Conservation (phyloP, 352 stramenopile genomes). For the Pythium myriotylum region DNA sequence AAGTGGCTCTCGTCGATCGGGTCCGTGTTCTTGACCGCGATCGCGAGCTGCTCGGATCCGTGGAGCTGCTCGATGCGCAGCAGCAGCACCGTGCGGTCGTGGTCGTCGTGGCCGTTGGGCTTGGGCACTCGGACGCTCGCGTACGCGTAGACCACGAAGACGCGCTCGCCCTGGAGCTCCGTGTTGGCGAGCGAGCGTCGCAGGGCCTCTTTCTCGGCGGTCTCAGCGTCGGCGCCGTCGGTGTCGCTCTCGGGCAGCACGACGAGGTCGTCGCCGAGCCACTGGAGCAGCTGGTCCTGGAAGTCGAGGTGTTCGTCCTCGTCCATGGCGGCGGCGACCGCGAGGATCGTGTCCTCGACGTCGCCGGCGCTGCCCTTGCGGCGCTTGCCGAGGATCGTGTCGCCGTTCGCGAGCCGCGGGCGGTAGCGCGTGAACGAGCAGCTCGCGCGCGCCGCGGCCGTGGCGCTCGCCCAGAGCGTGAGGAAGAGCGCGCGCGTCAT, state of each 20-base stretch:
- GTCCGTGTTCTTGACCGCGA: conserved; percentile 73
- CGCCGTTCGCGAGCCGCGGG: conserved; percentile 16
- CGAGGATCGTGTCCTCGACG: conserved; percentile 23
- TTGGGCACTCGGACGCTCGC: conserved; percentile 36
- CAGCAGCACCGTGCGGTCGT: conserved; percentile 50
- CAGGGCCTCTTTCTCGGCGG: conserved; percentile 14
- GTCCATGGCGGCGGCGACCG: conserved; percentile 26
- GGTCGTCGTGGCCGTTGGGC: neutral
- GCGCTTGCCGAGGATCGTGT: conserved; percentile 20
- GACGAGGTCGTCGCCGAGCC: conserved; percentile 61
- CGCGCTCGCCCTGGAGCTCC: conserved; percentile 22
- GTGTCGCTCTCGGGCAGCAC: conserved; percentile 38
- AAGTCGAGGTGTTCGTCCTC: conserved; percentile 41
- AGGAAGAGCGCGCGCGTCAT: conserved; percentile 70
- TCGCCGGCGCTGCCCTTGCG: conserved; percentile 6
- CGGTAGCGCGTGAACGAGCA: conserved; percentile 58
- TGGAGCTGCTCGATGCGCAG: conserved; percentile 70
- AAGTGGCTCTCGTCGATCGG: conserved; percentile 52
- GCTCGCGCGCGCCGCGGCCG: conserved; percentile 52
- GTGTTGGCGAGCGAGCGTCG: conserved; percentile 22
- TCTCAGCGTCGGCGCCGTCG: conserved; percentile 1
- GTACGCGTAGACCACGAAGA: conserved; percentile 64
- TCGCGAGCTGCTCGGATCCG: conserved; percentile 64
- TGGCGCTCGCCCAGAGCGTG: conserved; percentile 62
- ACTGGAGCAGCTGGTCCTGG: conserved; percentile 48